Base-by-base conservation (phyloP, 108 stramenopile genomes). In the Pseudonitzschia multiseries region DNA sequence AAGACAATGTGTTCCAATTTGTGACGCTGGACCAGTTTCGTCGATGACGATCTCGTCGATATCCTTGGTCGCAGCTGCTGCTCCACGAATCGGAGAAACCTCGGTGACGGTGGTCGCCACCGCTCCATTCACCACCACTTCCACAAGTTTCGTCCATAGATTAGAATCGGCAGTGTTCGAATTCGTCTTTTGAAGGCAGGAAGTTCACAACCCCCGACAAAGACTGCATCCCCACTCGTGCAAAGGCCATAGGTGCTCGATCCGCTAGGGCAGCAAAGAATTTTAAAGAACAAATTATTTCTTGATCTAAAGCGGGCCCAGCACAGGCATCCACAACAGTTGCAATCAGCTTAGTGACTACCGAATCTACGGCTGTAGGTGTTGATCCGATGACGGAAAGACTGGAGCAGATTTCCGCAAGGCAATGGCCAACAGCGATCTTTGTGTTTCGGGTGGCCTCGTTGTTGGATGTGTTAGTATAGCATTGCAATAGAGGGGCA, bases 181-280 rank as follows among this genome's bases (percentile, higher is more conserved):
- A 28, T 57, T 64, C 36, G 75, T 64, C 26, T 69, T 62, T 28
- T 57, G 40, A 42, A 72, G 48, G 32, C 54, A 74, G 12, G 70
- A n/a, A 29, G 20, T 33, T 15, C 24, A 41, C 40, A 1, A 70
- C n/a, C 15, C 66, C 46, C 31, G 46, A 42, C 51, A 64, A 41
- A 4, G 66, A 70, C 43, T 20, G 50, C 41, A 64, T 59, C 1
- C 72, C 78, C 18, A 83, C 64, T 12, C 63, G 24, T 51, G 75
- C 63, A 31, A 90, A 82, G 13, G 79, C 68, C 32, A 71, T 24
- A 0, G 89, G 89, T 62, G 87, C 79, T n/a, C 79, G 81, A 17
- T 88, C 86, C 14, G 89, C 85, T 50, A 91, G 71, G 68, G 74
- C 66, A 13, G 74, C 66, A n/a, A 88, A 63, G 18, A 90, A 65